phyloP scores from a whole-genome alignment of 78 protist species.

The Dictyostelium citrinum region DNA sequence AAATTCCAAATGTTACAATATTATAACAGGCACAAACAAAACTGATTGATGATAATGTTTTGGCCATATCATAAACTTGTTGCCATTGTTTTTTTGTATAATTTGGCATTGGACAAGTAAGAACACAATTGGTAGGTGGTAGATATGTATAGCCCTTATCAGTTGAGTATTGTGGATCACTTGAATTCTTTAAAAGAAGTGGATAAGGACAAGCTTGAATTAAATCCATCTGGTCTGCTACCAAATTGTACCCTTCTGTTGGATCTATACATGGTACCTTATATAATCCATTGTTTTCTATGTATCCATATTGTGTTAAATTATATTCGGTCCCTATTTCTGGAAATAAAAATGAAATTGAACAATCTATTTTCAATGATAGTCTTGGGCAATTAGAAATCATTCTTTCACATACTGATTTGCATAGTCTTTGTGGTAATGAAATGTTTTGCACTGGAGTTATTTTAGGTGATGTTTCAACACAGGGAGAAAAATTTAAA shows the following conservation, averaged over 20 bases:
- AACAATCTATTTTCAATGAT: neutral
- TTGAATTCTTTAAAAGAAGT: neutral
- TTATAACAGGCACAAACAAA: neutral
- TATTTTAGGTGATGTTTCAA: neutral
- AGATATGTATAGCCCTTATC: neutral
- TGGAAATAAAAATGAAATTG: neutral
- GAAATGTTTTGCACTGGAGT: neutral
- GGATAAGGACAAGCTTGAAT: neutral
- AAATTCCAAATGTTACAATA: neutral
- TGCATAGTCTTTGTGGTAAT: neutral
- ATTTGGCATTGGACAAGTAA: conserved; percentile 36
- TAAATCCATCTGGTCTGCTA: neutral
- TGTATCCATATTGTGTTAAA: neutral
- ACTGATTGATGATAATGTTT: neutral
- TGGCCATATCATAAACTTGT: neutral
- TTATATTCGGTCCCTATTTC: neutral
- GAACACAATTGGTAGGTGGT: neutral
- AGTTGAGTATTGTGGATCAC: neutral
- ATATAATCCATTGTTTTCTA: neutral
- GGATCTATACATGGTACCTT: neutral
- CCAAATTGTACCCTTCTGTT: neutral
- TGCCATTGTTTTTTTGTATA: conserved; percentile 9
- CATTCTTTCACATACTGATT: neutral
- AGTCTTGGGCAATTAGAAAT: neutral
- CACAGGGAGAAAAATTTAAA: neutral